These are phyloP conservation scores for Inga leiocalycina DNA, from an alignment of 306 rosid genomes.

Conservation along the genomic window DNA sequence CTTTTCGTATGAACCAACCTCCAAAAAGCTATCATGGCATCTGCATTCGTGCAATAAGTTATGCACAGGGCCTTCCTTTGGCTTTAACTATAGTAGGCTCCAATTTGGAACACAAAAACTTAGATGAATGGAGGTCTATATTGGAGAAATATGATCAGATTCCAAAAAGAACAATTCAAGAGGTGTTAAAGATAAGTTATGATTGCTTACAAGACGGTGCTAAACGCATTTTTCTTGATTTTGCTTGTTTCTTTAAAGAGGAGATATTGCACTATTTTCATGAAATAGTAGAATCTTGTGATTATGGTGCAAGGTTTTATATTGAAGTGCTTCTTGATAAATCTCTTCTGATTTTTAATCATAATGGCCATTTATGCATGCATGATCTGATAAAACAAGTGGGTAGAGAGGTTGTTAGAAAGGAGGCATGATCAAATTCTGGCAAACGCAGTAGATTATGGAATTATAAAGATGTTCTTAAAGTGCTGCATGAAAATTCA, in stretches of 20 bases:
- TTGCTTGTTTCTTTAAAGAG: slow-evolving; percentile 11
- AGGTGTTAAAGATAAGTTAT: background rate
- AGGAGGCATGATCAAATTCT: background rate
- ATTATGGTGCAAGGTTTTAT: background rate
- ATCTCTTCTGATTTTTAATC: no score
- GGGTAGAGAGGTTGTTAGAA: background rate
- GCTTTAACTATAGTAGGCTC: background rate
- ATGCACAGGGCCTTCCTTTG: background rate
- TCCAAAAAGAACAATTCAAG: background rate
- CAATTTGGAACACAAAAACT: background rate
- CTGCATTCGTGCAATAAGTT: background rate
- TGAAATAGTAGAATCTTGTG: background rate
- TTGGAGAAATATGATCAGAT: background rate
- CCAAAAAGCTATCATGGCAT: background rate
- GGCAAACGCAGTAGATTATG: background rate
- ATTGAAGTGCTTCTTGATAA: no score
- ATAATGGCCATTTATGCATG: background rate
- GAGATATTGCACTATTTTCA: slow-evolving; percentile 9
- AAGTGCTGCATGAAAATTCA: background rate
- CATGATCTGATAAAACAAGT: background rate
- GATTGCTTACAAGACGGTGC: background rate
- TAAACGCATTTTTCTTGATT: background rate
- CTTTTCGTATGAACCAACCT: background rate
- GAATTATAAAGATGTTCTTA: background rate
- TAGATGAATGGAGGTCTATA: background rate